These are phyloP conservation scores for Solanum aculeatissimum DNA, from an alignment of 305 asterid genomes.

Conservation along the genomic window DNA sequence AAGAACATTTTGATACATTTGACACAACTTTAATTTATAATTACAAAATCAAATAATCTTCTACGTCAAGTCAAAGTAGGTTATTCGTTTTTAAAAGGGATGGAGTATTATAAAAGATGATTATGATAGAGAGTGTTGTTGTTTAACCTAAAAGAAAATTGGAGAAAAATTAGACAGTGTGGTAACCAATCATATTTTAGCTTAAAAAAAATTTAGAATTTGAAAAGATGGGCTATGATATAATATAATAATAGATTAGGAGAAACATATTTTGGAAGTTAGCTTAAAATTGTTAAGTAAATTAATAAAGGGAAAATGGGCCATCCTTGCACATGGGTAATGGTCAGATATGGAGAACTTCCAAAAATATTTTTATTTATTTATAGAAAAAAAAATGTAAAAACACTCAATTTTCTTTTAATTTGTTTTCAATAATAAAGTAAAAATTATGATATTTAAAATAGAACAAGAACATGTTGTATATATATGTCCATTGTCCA, in stretches of 20 bases:
- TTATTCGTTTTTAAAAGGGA: too few relatives aligned
- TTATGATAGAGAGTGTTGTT: neutral
- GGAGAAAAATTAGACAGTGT: neutral
- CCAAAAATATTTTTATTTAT: neutral
- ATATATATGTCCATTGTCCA: conserved; percentile 23
- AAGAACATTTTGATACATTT: too few relatives aligned
- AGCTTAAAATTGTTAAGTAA: conserved; percentile 5
- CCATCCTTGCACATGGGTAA: conserved; percentile 55
- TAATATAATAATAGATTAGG: neutral
- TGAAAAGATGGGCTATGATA: conserved; percentile 6
- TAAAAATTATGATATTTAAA: neutral
- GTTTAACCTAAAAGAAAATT: neutral
- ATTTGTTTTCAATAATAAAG: neutral
- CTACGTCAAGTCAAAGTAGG: too few relatives aligned
- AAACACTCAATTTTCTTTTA: too few relatives aligned
- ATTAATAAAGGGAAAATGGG: conserved; percentile 30
- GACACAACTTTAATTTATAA: too few relatives aligned
- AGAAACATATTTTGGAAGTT: conserved; percentile 22
- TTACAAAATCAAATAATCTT: too few relatives aligned
- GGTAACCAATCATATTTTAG: conserved; percentile 6
- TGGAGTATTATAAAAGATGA: neutral
- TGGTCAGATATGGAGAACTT: conserved; percentile 24
- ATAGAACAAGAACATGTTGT: conserved; percentile 12
- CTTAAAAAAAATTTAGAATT: neutral
- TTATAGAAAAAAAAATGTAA: neutral